Conservation (phyloP, 306 rosid species). For the Cicer cuneatum region DNA sequence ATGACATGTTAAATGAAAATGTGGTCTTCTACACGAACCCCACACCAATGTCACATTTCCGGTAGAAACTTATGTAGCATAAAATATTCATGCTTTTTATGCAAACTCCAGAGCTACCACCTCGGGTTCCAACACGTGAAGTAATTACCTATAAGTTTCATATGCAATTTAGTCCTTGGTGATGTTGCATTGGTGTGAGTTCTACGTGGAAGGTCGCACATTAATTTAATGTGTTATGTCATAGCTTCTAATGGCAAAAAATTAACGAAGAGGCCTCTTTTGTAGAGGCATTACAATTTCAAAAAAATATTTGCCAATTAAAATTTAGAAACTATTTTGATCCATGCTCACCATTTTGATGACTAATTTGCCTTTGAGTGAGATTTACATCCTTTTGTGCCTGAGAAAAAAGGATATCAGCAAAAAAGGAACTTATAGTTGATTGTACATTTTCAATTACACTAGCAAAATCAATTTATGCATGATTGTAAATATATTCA, state of each 20-base stretch:
- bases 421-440: constrained; percentile 7
- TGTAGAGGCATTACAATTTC: not conserved
- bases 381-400: constrained; percentile 4
- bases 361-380: not conserved
- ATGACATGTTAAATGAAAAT: not conserved
- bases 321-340: not conserved
- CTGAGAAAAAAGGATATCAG: constrained; percentile 19
- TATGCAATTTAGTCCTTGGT: no score
- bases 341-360: not conserved
- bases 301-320: not conserved
- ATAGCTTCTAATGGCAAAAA: not conserved
- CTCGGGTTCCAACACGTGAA: no score
- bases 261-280: not conserved
- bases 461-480: not conserved
- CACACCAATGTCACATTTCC: not conserved
- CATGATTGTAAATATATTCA: not conserved
- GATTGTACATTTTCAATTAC: not conserved
- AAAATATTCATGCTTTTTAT: not conserved
- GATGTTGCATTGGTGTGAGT: not conserved
- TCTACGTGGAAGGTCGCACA: not conserved
- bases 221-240: not conserved
- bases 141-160: no score
- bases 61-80: not conserved
- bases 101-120: not conserved
- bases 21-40: not conserved